Percentiles rank a stretch among this genome's conserved stretches.
These are phyloP conservation scores for Cornus suecica DNA, from an alignment of 148 eudicot genomes.

Conservation along the genomic window DNA sequence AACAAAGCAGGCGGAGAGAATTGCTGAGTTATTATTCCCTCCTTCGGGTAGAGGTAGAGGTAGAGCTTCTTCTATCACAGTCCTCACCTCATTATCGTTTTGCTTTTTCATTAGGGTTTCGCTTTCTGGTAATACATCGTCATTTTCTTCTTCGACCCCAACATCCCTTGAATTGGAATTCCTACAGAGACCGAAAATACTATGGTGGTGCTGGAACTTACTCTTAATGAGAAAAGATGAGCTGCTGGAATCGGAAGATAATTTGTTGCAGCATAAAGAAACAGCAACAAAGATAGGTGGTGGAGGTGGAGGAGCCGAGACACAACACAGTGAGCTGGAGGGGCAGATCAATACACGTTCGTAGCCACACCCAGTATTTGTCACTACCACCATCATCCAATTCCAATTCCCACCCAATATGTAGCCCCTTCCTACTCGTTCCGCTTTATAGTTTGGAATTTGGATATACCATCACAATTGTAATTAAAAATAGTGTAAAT, in stretches of 20 bases:
- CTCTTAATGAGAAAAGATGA: neutral
- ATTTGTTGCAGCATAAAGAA: neutral
- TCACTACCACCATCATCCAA: too few relatives aligned
- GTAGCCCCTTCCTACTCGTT: too few relatives aligned
- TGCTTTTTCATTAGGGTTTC: neutral
- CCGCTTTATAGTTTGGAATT: too few relatives aligned
- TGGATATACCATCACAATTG: too few relatives aligned
- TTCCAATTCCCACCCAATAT: too few relatives aligned
- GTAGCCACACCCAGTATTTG: neutral
- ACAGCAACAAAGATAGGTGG: neutral
- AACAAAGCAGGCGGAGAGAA: constrained; percentile 65
- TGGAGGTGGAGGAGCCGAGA: too few relatives aligned
- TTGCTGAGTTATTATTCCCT: constrained; percentile 38
- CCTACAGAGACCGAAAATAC: neutral
- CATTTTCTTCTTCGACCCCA: neutral
- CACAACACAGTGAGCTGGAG: neutral
- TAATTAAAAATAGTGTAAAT: too few relatives aligned
- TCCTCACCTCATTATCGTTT: too few relatives aligned
- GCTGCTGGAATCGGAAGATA: neutral
- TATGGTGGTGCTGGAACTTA: neutral
- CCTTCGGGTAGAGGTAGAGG: constrained; percentile 36
- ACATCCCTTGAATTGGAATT: neutral
- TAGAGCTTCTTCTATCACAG: constrained; percentile 16
- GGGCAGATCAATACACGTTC: constrained; percentile 4
- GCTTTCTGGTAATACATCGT: neutral